These are phyloP conservation scores for Candida ficus DNA, from an alignment of 805 yeast species.

Conservation along the genomic window DNA sequence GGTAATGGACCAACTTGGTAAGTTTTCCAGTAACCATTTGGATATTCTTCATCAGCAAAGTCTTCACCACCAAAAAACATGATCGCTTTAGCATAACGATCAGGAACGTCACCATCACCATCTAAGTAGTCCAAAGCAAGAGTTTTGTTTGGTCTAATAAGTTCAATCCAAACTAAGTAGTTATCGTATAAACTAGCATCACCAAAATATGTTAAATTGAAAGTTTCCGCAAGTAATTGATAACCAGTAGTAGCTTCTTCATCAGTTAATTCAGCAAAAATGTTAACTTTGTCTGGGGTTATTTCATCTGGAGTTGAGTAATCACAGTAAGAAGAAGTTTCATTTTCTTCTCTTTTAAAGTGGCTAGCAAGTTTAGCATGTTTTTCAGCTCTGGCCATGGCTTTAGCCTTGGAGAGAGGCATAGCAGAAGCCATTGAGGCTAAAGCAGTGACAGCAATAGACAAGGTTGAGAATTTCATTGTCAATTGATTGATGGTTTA, in stretches of 20 bases:
- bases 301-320: slow-evolving; percentile 13
- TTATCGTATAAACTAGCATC: slow-evolving; percentile 21
- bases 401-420: not conserved
- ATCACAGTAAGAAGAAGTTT: slow-evolving; percentile 2
- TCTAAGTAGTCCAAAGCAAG: slow-evolving; percentile 23
- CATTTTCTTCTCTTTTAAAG: not conserved
- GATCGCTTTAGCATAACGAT: slow-evolving; percentile 19
- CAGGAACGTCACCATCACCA: slow-evolving; percentile 17
- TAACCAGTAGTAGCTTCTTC: slow-evolving; percentile 19
- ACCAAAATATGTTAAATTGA: slow-evolving; percentile 16
- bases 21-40: slow-evolving; percentile 23
- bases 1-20: slow-evolving; percentile 23
- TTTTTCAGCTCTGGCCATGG: not conserved
- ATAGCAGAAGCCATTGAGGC: not conserved
- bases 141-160: slow-evolving; percentile 24
- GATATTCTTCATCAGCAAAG: slow-evolving; percentile 15
- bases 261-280: slow-evolving; percentile 21
- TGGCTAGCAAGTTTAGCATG: not conserved
- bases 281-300: slow-evolving; percentile 16
- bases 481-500: not conserved
- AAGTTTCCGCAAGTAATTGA: slow-evolving; percentile 11
- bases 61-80: slow-evolving; percentile 25
- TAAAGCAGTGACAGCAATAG: not conserved
- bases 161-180: slow-evolving; percentile 22
- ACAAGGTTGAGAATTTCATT: not conserved